Conservation (phyloP, 805 yeast species). For the Yamadazyma philogaea region DNA sequence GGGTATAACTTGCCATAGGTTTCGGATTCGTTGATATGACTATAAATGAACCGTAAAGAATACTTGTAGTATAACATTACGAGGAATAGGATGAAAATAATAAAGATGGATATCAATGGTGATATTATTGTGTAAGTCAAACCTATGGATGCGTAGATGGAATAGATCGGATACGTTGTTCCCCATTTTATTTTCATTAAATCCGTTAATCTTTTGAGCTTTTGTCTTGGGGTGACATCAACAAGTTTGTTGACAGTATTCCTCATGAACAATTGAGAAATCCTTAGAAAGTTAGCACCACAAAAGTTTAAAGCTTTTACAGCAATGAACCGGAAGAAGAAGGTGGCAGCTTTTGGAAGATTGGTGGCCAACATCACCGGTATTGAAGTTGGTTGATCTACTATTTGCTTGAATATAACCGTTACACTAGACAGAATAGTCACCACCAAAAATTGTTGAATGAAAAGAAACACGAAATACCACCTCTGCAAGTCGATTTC, state of each 20-base stretch:
- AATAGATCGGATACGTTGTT: conserved; percentile 67
- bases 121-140: conserved; percentile 75
- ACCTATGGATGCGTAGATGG: conserved; percentile 76
- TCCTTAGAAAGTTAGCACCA: conserved; percentile 67
- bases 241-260: conserved; percentile 30
- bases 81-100: conserved; percentile 52
- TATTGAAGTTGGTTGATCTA: conserved; percentile 69
- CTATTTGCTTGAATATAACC: conserved; percentile 55
- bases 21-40: conserved; percentile 52
- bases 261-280: conserved; percentile 47
- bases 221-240: conserved; percentile 63
- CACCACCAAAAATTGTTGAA: conserved; percentile 81
- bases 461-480: conserved; percentile 74
- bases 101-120: conserved; percentile 67
- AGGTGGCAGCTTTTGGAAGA: conserved; percentile 81
- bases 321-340: conserved; percentile 74
- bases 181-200: conserved; percentile 69
- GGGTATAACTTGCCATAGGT: conserved; percentile 72
- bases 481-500: conserved; percentile 74
- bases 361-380: conserved; percentile 72
- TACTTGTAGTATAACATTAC: conserved; percentile 68
- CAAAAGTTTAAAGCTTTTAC: conserved; percentile 73
- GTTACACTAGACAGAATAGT: conserved; percentile 79
- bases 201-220: conserved; percentile 41
- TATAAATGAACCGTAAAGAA: conserved; percentile 56